Conservation (phyloP, 306 rosid species). For the Trifolium subterraneum region DNA sequence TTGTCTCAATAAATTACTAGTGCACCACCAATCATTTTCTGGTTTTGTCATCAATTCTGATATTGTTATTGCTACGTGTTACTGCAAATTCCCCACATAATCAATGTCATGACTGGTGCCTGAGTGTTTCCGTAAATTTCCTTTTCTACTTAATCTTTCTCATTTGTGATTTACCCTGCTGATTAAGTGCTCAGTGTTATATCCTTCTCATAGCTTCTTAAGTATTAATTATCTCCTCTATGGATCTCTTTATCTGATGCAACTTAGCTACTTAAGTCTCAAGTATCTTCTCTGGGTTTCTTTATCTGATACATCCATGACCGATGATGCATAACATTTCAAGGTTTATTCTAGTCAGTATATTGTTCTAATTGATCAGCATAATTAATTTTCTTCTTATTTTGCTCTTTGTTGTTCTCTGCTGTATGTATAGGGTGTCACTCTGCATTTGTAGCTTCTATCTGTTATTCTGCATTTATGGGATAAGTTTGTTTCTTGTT, state of each 20-base stretch:
- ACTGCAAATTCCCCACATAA: constrained; percentile 6
- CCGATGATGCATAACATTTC: constrained; percentile 10
- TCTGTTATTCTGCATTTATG: constrained; percentile 7
- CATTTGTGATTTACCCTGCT: constrained; percentile 11
- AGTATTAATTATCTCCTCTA: neutral
- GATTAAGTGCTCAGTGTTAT: constrained; percentile 27
- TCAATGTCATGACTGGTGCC: constrained; percentile 34
- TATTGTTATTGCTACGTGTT: neutral
- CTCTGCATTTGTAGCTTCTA: constrained; percentile 27
- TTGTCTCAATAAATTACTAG: constrained; percentile 25
- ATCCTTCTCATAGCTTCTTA: constrained; percentile 18
- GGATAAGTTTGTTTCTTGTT: neutral
- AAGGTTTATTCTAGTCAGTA: constrained; percentile 3
- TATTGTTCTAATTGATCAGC: constrained; percentile 1
- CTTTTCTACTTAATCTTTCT: constrained; percentile 22
- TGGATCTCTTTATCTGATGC: constrained; percentile 15
- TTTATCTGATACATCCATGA: constrained; percentile 16
- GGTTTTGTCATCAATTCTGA: constrained; percentile 21
- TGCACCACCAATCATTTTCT: constrained; percentile 15
- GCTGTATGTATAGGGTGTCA: neutral
- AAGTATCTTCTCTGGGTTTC: constrained; percentile 20
- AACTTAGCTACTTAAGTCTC: neutral
- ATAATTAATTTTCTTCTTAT: constrained; percentile 25
- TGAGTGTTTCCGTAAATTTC: constrained; percentile 12
- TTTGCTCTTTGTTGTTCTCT: neutral